These are phyloP conservation scores for Platanthera zijinensis DNA, from an alignment of 106 monocot genomes.

Conservation along the genomic window DNA sequence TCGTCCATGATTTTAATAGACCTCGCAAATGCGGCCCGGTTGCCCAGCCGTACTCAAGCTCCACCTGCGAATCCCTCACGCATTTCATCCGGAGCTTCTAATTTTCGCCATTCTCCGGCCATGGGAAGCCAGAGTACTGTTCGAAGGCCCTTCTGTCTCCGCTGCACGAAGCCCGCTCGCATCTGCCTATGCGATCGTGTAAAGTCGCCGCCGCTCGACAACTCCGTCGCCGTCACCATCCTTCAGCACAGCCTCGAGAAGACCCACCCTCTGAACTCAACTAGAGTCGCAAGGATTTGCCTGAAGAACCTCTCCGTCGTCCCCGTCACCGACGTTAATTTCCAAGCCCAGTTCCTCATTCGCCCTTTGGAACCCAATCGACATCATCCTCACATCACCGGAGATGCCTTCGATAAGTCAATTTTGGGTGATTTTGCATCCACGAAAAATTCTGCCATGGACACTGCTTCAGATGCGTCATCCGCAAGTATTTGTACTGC, in stretches of 20 bases:
- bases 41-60: not conserved
- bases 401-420: not conserved
- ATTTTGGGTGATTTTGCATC: not conserved
- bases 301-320: conserved; percentile 46
- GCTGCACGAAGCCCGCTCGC: conserved; percentile 63
- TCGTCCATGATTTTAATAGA: not conserved
- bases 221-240: conserved; percentile 54
- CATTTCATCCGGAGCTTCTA: not conserved
- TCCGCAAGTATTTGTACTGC: not conserved
- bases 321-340: conserved; percentile 54
- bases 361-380: conserved; percentile 27
- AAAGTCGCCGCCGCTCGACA: conserved; percentile 56
- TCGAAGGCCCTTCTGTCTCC: conserved; percentile 42
- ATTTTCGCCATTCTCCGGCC: not conserved
- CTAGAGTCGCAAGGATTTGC: conserved; percentile 49
- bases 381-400: not conserved
- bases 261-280: conserved; percentile 73
- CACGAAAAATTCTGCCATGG: not conserved
- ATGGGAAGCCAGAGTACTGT: conserved; percentile 26
- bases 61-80: not conserved
- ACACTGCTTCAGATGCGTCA: not conserved
- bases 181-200: conserved; percentile 71
- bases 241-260: conserved; percentile 73
- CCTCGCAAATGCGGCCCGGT: not conserved
- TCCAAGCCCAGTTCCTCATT: conserved; percentile 38